Evolutionary conservation across 257 asterid species (phyloP).

Genomic region (Solanum piurae): DNA sequence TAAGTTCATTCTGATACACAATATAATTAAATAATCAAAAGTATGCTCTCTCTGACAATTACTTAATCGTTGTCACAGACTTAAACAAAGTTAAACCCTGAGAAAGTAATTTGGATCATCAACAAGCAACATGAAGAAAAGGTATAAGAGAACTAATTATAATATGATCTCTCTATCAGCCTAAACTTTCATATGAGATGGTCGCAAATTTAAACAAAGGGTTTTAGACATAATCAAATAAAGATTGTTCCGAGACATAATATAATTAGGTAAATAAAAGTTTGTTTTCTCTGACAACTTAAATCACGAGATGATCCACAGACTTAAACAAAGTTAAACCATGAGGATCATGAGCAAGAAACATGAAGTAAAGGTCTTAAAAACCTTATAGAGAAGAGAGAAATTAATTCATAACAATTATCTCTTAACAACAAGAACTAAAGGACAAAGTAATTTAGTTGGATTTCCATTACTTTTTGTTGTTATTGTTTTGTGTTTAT

Average conservation of each 20-base stretch:
- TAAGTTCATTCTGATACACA: not conserved
- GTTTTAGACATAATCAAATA: not conserved
- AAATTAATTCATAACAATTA: constrained; percentile 16
- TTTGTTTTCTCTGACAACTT: not conserved
- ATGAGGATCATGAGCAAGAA: not conserved
- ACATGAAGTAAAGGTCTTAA: not conserved
- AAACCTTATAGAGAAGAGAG: not conserved
- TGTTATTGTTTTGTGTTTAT: constrained; percentile 3
- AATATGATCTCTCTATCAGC: not conserved
- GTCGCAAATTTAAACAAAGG: not conserved
- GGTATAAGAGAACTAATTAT: not conserved
- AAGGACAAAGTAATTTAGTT: constrained; percentile 45
- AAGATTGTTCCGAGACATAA: not conserved
- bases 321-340: not conserved
- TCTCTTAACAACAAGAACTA: constrained; percentile 34
- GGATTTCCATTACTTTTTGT: constrained; percentile 3
- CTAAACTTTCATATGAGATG: not conserved
- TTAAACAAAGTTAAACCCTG: not conserved
- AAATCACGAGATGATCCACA: not conserved
- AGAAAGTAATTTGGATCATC: not conserved
- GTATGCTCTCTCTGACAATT: not conserved
- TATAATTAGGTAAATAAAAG: not conserved
- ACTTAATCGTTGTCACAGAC: not conserved
- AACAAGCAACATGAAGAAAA: not conserved
- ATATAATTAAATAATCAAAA: not conserved